Base-by-base conservation (phyloP, 2,329 filamentous ascomycete species). In the Penicillium freii region DNA sequence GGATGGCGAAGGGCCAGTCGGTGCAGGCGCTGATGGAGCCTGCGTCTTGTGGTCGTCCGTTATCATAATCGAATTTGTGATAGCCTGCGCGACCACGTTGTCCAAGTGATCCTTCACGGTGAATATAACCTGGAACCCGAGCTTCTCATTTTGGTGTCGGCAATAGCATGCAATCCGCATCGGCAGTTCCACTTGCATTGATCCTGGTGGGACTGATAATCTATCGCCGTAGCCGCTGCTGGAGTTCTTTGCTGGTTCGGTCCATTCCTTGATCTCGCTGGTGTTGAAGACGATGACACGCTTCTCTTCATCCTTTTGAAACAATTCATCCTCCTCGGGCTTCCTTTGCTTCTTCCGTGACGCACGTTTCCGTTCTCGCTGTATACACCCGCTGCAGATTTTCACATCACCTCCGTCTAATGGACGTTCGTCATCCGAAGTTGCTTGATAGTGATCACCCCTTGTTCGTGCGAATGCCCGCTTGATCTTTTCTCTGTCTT, bases 121-220 rank as follows among this genome's bases (percentile, higher is more conserved):
- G 75, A 97, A 96, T 62, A 99, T 96, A 67, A 97, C 92, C 67
- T 83, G 83, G 75, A 97, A 99, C 1, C 93, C 93, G 64, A 88
- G 80, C 78, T 97, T 97, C 76, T 97, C 94, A 58, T 89, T 87
- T 67, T 97, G 93, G 71, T 99, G 93, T 21, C 93, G 87, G 76
- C 93, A 97, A 75, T 97, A 99, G 73, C 93, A 99, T 25, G 92
- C 91, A 68, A 99, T 97, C 10, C 93, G 88, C 92, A 97, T 96
- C 0, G 91, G 92, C 2, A 91, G 86, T 64, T 92, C 88, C 23
- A 96, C 87, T 69, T 91, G 88, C 79, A 91, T 86, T 7, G 88
- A 84, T 50, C 85, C 86, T 46, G 81, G 80, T 44, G 80, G 77
- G 11, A 70, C 58, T 33, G 69, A 63, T 40, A 66, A 68, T 49